Percentiles rank a stretch among this genome's conserved stretches.
These are phyloP conservation scores for Tillandsia leiboldiana DNA, from an alignment of 176 grass and related monocot species.

Conservation along the genomic window DNA sequence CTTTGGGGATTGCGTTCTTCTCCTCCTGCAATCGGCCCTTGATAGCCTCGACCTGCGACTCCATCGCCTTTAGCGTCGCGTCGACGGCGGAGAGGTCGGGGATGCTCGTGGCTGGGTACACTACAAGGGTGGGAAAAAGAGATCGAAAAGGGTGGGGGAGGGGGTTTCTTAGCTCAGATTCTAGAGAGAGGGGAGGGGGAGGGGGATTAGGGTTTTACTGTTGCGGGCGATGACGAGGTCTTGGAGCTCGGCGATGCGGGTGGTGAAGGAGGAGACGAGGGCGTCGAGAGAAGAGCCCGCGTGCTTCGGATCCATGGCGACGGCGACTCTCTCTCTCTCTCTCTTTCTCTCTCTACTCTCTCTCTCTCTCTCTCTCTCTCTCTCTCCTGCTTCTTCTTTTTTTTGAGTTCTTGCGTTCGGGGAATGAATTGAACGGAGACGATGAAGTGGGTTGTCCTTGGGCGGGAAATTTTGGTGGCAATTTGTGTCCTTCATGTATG, in stretches of 20 bases:
- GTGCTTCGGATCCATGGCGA: conserved; percentile 34
- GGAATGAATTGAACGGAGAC: no score
- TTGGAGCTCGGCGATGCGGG: conserved; percentile 59
- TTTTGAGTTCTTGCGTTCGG: no score
- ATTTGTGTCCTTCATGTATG: no score
- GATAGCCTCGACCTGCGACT: conserved; percentile 61
- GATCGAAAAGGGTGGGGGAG: not conserved
- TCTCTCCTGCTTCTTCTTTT: not conserved
- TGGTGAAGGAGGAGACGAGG: conserved; percentile 46
- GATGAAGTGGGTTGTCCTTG: no score
- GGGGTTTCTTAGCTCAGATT: not conserved
- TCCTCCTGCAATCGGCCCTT: conserved; percentile 63
- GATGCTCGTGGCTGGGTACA: conserved; percentile 48
- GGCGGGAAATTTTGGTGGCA: no score
- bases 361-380: conserved; percentile 1
- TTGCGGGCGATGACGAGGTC: conserved; percentile 81
- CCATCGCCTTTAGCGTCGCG: conserved; percentile 56
- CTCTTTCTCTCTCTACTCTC: conserved; percentile 9
- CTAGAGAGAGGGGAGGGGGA: not conserved
- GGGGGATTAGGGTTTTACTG: conserved; percentile 47
- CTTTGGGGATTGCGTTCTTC: conserved; percentile 69
- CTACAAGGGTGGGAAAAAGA: conserved; percentile 18
- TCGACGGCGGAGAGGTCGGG: conserved; percentile 62
- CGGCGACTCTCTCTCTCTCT: conserved; percentile 5
- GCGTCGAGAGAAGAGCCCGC: conserved; percentile 43